phyloP scores from a whole-genome alignment of 169 alveolate genomes.

The Theileria orientalis region DNA sequence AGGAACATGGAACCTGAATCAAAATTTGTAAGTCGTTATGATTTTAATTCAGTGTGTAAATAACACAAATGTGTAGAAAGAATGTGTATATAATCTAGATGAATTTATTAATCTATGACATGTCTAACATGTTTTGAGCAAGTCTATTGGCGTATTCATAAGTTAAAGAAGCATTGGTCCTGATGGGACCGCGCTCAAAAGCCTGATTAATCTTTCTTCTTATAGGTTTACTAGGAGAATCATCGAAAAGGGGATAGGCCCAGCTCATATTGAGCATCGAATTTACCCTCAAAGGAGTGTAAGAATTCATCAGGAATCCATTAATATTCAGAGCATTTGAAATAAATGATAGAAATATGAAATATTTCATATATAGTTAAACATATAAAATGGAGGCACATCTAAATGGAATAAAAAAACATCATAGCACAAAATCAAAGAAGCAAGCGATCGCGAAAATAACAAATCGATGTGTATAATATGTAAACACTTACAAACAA shows the following conservation, averaged over 20 bases:
- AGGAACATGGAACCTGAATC: slow-evolving; percentile 41
- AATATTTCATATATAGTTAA: not conserved
- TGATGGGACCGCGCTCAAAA: slow-evolving; percentile 61
- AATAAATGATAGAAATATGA: not conserved
- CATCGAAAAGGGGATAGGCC: slow-evolving; percentile 72
- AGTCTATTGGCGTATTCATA: slow-evolving; percentile 67
- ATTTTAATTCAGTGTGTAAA: not conserved
- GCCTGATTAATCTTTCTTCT: slow-evolving; percentile 63
- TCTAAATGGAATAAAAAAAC: not conserved
- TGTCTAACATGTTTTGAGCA: slow-evolving; percentile 62
- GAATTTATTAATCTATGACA: not conserved
- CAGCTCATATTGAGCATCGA: slow-evolving; percentile 52
- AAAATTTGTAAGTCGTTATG: not conserved
- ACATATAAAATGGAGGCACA: not conserved
- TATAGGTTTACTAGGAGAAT: slow-evolving; percentile 51
- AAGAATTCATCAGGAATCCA: slow-evolving; percentile 6
- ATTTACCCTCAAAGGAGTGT: not conserved
- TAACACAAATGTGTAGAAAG: not conserved
- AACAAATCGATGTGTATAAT: not conserved
- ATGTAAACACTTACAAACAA: not conserved
- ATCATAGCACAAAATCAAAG: not conserved
- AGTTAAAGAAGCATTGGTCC: slow-evolving; percentile 54
- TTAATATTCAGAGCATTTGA: not conserved
- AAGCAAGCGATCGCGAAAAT: not conserved
- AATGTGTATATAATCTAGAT: not conserved